Evolutionary conservation across 768 basidiomycete species (phyloP), one percentile per base, ranked within the genome.

Genomic region (Hydnum rufescens): DNA sequence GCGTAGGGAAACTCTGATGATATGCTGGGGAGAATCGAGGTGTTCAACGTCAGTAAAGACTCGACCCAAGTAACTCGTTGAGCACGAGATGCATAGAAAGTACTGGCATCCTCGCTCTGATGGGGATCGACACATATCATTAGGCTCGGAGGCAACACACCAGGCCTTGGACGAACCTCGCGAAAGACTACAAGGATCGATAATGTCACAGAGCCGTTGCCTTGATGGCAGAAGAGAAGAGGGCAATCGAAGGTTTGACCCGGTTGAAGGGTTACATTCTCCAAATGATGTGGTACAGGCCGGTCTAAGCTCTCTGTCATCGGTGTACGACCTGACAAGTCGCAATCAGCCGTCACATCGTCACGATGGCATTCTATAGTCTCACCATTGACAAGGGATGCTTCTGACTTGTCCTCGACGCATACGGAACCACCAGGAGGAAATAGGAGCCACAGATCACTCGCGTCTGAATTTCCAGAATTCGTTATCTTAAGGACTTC

Each of bases 401-500:
- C n/a, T n/a, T n/a, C n/a, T n/a, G n/a, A n/a, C n/a, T 1, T 66
- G 67, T 23, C 58, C 55, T 64, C 63, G 1, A 79, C 51, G 75
- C 75, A 79, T n/a, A 83, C 59, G 57, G 74, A 78, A 58, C 82
- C 80, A 18, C 75, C 73, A 22, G 68, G 61, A 28, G 73, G 77
- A 46, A 70, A 58, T 2, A 87, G 67, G 56, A 82, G 62, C 82
- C 83, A 83, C n/a, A 87, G 58, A 54, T 87, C 83, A 6, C 64
- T 65, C 25, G 92, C 72, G 16, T 70, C 63, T 30, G 67, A 68
- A 5, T 66, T 67, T 0, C 90, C 89, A 4, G 68, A 63, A 61
- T 93, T 95, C 23, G 67, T 72, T 42, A 93, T 62, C 68, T 69
- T 72, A 23, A 92, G 53, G 29, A 61, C 65, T 62, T 77, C 66